phyloP scores from a whole-genome alignment of 2,329 filamentous ascomycete genomes.

The Pseudodiploospora longispora region DNA sequence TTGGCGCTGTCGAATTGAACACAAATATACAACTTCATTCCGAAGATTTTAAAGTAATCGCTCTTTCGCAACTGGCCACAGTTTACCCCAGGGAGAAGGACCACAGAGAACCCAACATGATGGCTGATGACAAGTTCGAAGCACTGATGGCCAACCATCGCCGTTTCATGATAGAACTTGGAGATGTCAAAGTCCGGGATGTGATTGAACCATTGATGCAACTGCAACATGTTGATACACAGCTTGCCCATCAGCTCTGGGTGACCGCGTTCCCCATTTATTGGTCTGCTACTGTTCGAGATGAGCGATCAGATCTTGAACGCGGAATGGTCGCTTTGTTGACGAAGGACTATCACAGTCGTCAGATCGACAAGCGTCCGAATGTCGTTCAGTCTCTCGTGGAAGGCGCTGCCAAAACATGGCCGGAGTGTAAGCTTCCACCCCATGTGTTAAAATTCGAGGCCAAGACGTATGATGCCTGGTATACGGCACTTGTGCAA shows the following conservation, averaged over 20 bases:
- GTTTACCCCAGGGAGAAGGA: slow-evolving; percentile 75
- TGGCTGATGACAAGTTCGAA: slow-evolving; percentile 78
- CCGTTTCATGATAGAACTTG: slow-evolving; percentile 75
- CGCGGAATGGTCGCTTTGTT: slow-evolving; percentile 83
- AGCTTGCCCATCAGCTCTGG: slow-evolving; percentile 85
- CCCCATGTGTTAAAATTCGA: slow-evolving; percentile 95
- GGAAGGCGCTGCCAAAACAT: slow-evolving; percentile 76
- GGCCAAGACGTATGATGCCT: slow-evolving; percentile 87
- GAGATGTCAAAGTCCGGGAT: slow-evolving; percentile 80
- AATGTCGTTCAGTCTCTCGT: slow-evolving; percentile 93
- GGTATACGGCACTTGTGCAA: slow-evolving; percentile 90
- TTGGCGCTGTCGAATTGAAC: slow-evolving; percentile 84
- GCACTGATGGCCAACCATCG: slow-evolving; percentile 68
- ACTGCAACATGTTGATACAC: slow-evolving; percentile 80
- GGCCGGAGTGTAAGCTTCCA: slow-evolving; percentile 83
- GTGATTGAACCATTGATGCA: slow-evolving; percentile 84
- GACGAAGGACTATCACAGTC: slow-evolving; percentile 90
- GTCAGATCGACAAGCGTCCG: slow-evolving; percentile 88
- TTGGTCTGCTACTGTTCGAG: slow-evolving; percentile 80
- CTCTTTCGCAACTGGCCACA: slow-evolving; percentile 64
- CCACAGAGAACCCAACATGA: slow-evolving; percentile 51
- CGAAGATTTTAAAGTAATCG: slow-evolving; percentile 75
- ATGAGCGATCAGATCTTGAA: slow-evolving; percentile 85
- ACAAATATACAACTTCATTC: slow-evolving; percentile 67
- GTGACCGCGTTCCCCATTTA: slow-evolving; percentile 83